phyloP scores from a whole-genome alignment of 2,329 filamentous ascomycete species.

The Fusarium albosuccineum region DNA sequence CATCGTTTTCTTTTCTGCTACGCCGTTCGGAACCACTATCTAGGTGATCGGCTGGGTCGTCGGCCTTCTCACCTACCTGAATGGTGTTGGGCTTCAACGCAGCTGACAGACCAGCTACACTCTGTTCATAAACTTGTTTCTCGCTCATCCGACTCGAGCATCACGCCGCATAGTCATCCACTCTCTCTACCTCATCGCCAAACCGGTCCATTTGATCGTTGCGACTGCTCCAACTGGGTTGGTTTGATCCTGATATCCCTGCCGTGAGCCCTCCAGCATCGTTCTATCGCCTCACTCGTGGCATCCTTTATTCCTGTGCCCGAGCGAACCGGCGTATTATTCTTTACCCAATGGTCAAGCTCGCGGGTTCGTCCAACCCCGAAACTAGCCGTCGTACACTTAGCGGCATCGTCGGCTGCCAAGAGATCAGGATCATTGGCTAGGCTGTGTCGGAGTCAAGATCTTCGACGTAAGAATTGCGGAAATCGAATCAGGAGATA shows the following conservation, averaged over 20 bases:
- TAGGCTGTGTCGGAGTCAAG: conserved; percentile 65
- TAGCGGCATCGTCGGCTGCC: conserved; percentile 64
- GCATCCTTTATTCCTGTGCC: conserved; percentile 11
- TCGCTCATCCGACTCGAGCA: conserved; percentile 42
- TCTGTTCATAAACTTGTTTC: conserved; percentile 41
- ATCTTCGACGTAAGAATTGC: conserved; percentile 80
- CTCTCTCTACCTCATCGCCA: conserved; percentile 42
- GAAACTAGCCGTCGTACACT: conserved; percentile 45
- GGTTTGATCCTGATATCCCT: conserved; percentile 42
- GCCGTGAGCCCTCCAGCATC: conserved; percentile 44
- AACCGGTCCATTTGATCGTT: conserved; percentile 43
- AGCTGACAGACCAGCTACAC: conserved; percentile 45
- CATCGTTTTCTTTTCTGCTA: no score
- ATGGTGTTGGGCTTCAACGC: conserved; percentile 42
- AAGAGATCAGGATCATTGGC: conserved; percentile 72
- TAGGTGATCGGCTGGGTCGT: conserved; percentile 46
- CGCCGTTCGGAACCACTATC: conserved; percentile 38
- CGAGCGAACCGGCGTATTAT: conserved; percentile 3
- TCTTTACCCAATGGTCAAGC: conserved; percentile 18
- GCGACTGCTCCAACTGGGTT: conserved; percentile 41
- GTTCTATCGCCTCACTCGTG: conserved; percentile 21
- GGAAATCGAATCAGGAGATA: conserved; percentile 79
- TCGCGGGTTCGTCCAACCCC: conserved; percentile 22
- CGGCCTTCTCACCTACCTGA: conserved; percentile 47
- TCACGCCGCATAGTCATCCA: conserved; percentile 41